Percentiles rank a stretch among this genome's conserved stretches.
Evolutionary conservation across 2,329 filamentous ascomycete species (phyloP).

Genomic region (Cordyceps tenuipes): DNA sequence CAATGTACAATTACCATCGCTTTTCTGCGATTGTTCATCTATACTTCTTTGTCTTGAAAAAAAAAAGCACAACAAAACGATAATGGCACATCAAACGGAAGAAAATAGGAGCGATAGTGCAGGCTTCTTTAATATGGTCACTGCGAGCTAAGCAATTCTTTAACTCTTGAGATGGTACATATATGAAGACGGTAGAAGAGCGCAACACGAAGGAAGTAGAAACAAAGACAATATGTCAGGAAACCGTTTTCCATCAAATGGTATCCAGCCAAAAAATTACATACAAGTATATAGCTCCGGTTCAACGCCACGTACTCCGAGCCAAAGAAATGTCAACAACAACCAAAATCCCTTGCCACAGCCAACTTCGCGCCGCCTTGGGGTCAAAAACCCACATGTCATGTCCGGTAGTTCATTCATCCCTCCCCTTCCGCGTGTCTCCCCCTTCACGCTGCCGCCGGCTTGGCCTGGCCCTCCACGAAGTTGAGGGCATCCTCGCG

Average conservation of each 20-base stretch:
- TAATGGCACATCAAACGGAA: not conserved
- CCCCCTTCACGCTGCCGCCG: conserved; percentile 15
- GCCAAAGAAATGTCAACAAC: not conserved
- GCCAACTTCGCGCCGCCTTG: no score
- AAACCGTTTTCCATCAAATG: not conserved
- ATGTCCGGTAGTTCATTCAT: not conserved
- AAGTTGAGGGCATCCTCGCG: conserved; percentile 85
- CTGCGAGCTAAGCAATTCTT: no score
- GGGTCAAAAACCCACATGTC: no score
- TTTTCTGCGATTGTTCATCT: not conserved
- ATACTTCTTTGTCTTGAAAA: not conserved
- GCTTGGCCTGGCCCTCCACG: conserved; percentile 69
- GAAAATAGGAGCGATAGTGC: not conserved
- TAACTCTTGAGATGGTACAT: not conserved
- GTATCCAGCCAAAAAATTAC: not conserved
- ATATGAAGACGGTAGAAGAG: not conserved
- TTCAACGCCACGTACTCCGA: conserved; percentile 10
- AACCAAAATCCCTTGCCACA: not conserved
- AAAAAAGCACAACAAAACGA: conserved; percentile 1
- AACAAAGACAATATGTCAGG: not conserved
- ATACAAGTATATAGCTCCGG: not conserved
- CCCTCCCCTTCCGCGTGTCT: not conserved
- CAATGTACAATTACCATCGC: conserved; percentile 6
- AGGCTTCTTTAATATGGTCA: no score
- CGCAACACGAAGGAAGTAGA: not conserved